Evolutionary conservation across 2,329 filamentous ascomycete species (phyloP).

Genomic region (Zopfia rhizophila): DNA sequence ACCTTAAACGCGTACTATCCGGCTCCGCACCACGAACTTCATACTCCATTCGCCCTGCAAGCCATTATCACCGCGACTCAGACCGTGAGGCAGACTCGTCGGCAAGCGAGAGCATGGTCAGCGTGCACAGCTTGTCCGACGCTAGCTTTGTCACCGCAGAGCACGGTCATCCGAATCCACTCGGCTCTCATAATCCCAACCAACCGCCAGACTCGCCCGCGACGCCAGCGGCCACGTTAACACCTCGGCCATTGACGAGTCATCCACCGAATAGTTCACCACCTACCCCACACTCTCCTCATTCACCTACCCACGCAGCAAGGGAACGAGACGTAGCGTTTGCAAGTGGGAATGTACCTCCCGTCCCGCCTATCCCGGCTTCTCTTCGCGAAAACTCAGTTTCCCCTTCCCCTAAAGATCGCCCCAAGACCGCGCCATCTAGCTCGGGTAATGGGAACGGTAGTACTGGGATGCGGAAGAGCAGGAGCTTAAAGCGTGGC

Average conservation of each 20-base stretch:
- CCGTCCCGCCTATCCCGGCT: conserved; percentile 47
- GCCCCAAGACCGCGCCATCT: conserved; percentile 36
- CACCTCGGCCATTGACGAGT: conserved; percentile 27
- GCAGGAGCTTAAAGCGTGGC: conserved; percentile 39
- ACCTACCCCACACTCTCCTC: conserved; percentile 2
- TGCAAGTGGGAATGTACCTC: conserved; percentile 35
- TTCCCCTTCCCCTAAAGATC: conserved; percentile 13
- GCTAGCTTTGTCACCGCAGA: conserved; percentile 58
- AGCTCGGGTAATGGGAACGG: conserved; percentile 21
- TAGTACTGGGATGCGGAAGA: conserved; percentile 27
- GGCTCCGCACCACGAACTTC: conserved; percentile 47
- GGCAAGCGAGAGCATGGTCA: conserved; percentile 75
- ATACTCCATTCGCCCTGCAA: conserved; percentile 38
- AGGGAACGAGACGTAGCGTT: conserved; percentile 26
- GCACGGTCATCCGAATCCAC: conserved; percentile 13
- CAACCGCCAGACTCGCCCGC: conserved; percentile 19
- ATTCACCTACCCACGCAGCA: conserved; percentile 21
- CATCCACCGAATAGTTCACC: conserved; percentile 1
- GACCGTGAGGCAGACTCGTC: conserved; percentile 62
- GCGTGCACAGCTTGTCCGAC: conserved; percentile 76
- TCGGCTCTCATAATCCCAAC: conserved; percentile 5
- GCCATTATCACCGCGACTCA: conserved; percentile 32
- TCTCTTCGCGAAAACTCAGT: conserved; percentile 33
- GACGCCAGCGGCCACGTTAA: conserved; percentile 36
- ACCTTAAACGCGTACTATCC: conserved; percentile 58